Conservation (phyloP, 169 alveolate genomes). For the Eimeria falciformis region DNA sequence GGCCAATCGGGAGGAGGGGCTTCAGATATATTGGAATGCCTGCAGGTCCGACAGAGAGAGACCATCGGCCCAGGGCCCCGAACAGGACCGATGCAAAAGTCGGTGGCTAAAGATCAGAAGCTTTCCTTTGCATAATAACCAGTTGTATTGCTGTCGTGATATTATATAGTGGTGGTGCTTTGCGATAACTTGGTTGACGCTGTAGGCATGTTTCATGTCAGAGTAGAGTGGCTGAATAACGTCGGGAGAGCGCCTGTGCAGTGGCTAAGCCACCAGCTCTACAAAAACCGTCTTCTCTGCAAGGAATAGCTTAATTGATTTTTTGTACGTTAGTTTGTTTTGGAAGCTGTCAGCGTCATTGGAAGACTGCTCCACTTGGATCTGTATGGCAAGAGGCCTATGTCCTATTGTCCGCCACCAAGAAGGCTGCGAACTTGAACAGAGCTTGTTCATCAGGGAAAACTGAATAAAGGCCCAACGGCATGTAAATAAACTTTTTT, state of each 20-base stretch:
- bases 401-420: too few relatives aligned
- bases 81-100: constrained; percentile 15
- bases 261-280: constrained; percentile 31
- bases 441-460: too few relatives aligned
- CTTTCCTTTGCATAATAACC: constrained; percentile 9
- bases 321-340: constrained; percentile 32
- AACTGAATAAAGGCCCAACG: too few relatives aligned
- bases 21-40: too few relatives aligned
- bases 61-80: constrained; percentile 78
- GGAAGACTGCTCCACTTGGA: not conserved
- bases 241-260: not conserved
- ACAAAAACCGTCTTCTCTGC: constrained; percentile 1
- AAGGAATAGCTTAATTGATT: not conserved
- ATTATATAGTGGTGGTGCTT: constrained; percentile 40
- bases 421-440: too few relatives aligned
- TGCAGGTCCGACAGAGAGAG: not conserved
- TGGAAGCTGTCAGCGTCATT: constrained; percentile 9
- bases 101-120: constrained; percentile 51
- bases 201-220: constrained; percentile 12
- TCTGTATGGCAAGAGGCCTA: too few relatives aligned
- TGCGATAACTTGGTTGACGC: not conserved
- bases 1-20: too few relatives aligned
- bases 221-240: not conserved
- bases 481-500: too few relatives aligned
- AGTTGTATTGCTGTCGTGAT: not conserved